Conservation (phyloP, 2,329 filamentous ascomycete species). For the Colletotrichum tofieldiae region DNA sequence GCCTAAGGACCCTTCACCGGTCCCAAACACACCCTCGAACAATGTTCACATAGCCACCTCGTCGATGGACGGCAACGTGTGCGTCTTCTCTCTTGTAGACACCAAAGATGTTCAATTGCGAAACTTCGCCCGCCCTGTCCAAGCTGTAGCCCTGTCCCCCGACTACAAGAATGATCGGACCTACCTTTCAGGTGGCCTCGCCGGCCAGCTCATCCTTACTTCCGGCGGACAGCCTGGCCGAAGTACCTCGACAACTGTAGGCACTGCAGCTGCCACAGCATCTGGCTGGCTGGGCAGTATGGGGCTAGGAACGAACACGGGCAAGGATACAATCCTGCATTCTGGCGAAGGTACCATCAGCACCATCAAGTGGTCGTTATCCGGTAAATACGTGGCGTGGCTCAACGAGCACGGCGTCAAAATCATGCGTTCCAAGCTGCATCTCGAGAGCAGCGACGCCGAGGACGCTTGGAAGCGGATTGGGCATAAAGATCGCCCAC, state of each 20-base stretch:
- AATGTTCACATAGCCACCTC: conserved; percentile 94
- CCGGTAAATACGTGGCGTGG: conserved; percentile 94
- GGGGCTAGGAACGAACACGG: conserved; percentile 82
- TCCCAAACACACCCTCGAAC: conserved; percentile 86
- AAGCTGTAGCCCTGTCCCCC: conserved; percentile 93
- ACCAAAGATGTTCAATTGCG: conserved; percentile 90
- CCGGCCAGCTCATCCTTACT: conserved; percentile 90
- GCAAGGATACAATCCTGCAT: conserved; percentile 89
- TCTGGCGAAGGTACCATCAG: conserved; percentile 93
- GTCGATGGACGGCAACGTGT: conserved; percentile 96
- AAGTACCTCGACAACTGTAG: conserved; percentile 89
- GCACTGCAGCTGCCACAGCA: conserved; percentile 85
- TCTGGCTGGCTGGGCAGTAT: conserved; percentile 94
- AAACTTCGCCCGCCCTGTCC: conserved; percentile 94
- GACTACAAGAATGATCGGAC: conserved; percentile 92
- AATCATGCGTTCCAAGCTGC: conserved; percentile 92
- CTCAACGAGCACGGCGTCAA: conserved; percentile 98
- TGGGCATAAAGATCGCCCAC: conserved; percentile 90
- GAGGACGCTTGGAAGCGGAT: conserved; percentile 96
- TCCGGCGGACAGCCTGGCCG: conserved; percentile 84
- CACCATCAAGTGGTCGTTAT: conserved; percentile 94
- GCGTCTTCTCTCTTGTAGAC: conserved; percentile 89
- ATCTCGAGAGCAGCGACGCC: conserved; percentile 81
- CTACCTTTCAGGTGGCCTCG: conserved; percentile 91
- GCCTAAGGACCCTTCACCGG: conserved; percentile 65